These are phyloP conservation scores for Capronia americana DNA, from an alignment of 2,329 filamentous ascomycete species.

Conservation along the genomic window DNA sequence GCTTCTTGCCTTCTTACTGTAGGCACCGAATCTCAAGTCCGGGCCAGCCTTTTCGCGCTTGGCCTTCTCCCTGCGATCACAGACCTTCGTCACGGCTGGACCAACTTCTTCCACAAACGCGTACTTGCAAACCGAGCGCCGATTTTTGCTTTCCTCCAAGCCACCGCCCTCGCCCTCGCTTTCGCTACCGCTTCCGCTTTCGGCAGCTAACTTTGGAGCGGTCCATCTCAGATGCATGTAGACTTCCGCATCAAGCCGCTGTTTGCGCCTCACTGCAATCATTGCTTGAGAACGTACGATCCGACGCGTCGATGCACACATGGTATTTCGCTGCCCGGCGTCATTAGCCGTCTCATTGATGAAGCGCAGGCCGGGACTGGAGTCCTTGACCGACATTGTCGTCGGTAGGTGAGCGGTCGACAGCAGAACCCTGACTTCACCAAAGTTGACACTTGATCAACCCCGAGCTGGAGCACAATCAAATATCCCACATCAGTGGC, in stretches of 20 bases:
- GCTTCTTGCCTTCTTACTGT: not conserved
- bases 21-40: not conserved
- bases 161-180: not conserved
- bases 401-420: not conserved
- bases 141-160: not conserved
- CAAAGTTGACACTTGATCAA: no score
- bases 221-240: not conserved
- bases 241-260: slow-evolving; percentile 2
- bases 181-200: not conserved
- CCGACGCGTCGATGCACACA: not conserved
- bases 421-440: no score
- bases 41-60: not conserved
- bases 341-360: slow-evolving; percentile 3
- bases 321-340: not conserved
- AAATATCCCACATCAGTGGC: no score
- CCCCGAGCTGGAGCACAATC: no score
- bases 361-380: not conserved
- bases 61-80: not conserved
- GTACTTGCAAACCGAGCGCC: not conserved
- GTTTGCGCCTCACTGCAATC: slow-evolving; percentile 7
- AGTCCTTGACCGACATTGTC: not conserved
- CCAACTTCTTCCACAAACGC: not conserved
- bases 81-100: not conserved
- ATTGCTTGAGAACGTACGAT: slow-evolving; percentile 9
- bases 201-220: not conserved